Evolutionary conservation across 257 asterid species (phyloP), one percentile per base, ranked within the genome.

Genomic region (Paraleonurus japonicus): DNA sequence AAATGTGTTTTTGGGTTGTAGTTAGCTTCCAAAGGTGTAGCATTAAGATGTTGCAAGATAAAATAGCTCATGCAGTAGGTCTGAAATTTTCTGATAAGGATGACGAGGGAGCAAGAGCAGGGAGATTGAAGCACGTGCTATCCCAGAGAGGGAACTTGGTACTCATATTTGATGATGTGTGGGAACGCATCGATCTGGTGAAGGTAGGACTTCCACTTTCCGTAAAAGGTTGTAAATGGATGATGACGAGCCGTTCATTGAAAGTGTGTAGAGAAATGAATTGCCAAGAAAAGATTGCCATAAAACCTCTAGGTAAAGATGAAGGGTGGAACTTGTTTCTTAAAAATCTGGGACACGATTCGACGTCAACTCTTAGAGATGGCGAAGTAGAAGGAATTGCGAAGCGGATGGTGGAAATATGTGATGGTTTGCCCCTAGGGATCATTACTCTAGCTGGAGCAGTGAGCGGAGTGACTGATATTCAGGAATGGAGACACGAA

Each of bases 131-230:
- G 4, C 19, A 4, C 8, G 22, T 57, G 5, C 15, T 62, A 0
- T 62, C 71, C 19, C 35, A 1, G 6, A 63, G 47, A 35, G n/a
- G 51, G 17, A 51, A 32, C 22, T 30, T 23, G 11, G 47, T 63
- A 8, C 77, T 72, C 45, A 72, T 72, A n/a, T 41, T 72, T 3
- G 77, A 72, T 33, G 77, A 62, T 62, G 77, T 72, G 3, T 72
- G 76, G 70, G 35, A 50, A 50, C 2, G 23, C 26, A 62, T 72
- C 32, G 7, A 63, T 37, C 8, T 72, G 19, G 70, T 45, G 2
- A 27, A 61, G 62, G 54, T 71, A 3, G 70, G 76, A 22, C 13
- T 3, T 22, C 70, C 70, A 6, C 54, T 61, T 47, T 15, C 6
- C 6, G 3, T 41, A 4, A 4, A 12, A 41, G 23, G 51, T 4